These are phyloP conservation scores for Lipomyces yamanashiensis DNA, from an alignment of 805 yeast species.

Conservation along the genomic window DNA sequence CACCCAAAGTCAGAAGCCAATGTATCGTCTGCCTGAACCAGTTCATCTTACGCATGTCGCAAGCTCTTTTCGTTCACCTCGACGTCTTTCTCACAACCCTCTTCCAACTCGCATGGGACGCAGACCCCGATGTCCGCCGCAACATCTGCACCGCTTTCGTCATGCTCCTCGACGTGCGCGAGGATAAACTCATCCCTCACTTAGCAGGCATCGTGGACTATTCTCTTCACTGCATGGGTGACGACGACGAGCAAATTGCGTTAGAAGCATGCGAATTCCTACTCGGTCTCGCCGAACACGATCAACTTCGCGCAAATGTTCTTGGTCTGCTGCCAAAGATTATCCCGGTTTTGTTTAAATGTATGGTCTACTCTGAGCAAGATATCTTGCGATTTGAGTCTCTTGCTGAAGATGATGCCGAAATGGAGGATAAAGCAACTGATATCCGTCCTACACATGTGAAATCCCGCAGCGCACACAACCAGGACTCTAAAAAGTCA, in stretches of 20 bases:
- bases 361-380: conserved; percentile 87
- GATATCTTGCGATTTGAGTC: conserved; percentile 68
- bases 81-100: conserved; percentile 69
- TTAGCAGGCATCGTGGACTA: conserved; percentile 84
- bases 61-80: conserved; percentile 62
- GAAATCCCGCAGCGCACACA: conserved; percentile 55
- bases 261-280: conserved; percentile 93
- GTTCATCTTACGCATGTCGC: conserved; percentile 71
- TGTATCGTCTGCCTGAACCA: conserved; percentile 76
- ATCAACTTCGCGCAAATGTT: conserved; percentile 53
- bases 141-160: conserved; percentile 80
- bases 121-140: conserved; percentile 63
- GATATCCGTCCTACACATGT: conserved; percentile 85
- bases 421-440: conserved; percentile 79
- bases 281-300: conserved; percentile 68
- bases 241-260: conserved; percentile 71
- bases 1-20: conserved; percentile 60
- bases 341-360: conserved; percentile 74
- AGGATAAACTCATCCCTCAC: conserved; percentile 80
- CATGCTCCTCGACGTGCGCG: conserved; percentile 70
- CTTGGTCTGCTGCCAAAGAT: conserved; percentile 63
- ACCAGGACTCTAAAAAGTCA: conserved; percentile 26
- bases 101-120: conserved; percentile 70
- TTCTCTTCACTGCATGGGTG: conserved; percentile 75
- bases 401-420: conserved; percentile 76